Conservation (phyloP, 345 rosid genomes). For the Camelina laxa region DNA sequence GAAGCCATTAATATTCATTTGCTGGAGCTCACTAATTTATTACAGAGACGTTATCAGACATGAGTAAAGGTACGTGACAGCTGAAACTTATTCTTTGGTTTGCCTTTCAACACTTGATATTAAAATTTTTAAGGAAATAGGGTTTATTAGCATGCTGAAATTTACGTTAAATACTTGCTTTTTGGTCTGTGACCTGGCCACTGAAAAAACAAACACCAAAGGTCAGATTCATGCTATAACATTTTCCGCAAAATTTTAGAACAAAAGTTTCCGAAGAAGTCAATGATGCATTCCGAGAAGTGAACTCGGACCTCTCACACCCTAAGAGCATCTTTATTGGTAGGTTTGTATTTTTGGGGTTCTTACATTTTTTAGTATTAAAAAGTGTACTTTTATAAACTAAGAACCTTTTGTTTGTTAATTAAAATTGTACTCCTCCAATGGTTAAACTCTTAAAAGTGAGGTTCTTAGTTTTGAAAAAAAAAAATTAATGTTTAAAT, state of each 20-base stretch:
- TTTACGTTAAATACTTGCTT: neutral
- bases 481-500: no score
- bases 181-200: neutral
- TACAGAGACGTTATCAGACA: neutral
- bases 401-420: no score
- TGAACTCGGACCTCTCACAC: conserved; percentile 92
- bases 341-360: no score
- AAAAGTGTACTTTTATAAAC: no score
- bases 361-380: no score
- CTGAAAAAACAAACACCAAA: neutral
- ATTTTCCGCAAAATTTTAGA: neutral
- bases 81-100: neutral
- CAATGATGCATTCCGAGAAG: conserved; percentile 74
- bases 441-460: no score
- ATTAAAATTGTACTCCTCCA: no score
- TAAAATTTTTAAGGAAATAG: neutral
- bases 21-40: neutral
- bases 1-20: no score
- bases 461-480: no score
- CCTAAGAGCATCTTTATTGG: no score
- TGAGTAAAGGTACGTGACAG: neutral
- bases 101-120: neutral
- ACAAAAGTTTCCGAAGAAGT: neutral
- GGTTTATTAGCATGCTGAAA: neutral
- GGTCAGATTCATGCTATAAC: neutral